phyloP scores from a whole-genome alignment of 768 basidiomycete species.

The Auriscalpium orientale region DNA sequence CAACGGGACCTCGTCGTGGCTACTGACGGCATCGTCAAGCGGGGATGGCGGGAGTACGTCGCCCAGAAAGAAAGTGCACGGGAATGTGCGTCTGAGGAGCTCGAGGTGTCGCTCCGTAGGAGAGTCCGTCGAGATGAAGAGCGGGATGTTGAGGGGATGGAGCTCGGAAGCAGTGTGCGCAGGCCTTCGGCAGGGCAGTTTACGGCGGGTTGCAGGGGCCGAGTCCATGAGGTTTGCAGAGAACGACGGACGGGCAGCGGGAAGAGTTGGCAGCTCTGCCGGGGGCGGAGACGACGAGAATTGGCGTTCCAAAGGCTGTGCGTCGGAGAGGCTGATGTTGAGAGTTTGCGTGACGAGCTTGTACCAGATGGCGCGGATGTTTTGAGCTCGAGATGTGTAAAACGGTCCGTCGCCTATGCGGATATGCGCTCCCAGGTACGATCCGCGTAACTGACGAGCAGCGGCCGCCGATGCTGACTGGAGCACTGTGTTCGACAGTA shows the following conservation, averaged over 20 bases:
- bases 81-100: constrained; percentile 45
- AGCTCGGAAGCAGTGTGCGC: constrained; percentile 27
- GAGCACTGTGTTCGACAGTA: constrained; percentile 44
- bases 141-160: constrained; percentile 41
- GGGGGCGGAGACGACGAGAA: constrained; percentile 8
- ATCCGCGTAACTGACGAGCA: constrained; percentile 30
- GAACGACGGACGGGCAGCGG: constrained; percentile 19
- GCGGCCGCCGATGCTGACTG: constrained; percentile 32
- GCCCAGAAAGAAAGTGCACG: constrained; percentile 51
- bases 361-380: constrained; percentile 47
- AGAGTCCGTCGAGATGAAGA: constrained; percentile 64
- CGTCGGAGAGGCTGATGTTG: neutral
- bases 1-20: constrained; percentile 42
- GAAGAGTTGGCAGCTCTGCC: constrained; percentile 12
- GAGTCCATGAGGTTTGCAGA: constrained; percentile 29
- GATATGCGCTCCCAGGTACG: constrained; percentile 59
- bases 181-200: too few relatives aligned
- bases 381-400: constrained; percentile 30
- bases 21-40: constrained; percentile 23
- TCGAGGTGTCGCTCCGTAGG: constrained; percentile 32
- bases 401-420: constrained; percentile 67
- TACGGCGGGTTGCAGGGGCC: constrained; percentile 13
- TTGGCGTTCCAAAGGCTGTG: constrained; percentile 3
- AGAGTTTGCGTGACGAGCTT: constrained; percentile 44
- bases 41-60: constrained; percentile 33